These are phyloP conservation scores for Mycena leptocephala DNA, from an alignment of 768 basidiomycete species.

Conservation along the genomic window DNA sequence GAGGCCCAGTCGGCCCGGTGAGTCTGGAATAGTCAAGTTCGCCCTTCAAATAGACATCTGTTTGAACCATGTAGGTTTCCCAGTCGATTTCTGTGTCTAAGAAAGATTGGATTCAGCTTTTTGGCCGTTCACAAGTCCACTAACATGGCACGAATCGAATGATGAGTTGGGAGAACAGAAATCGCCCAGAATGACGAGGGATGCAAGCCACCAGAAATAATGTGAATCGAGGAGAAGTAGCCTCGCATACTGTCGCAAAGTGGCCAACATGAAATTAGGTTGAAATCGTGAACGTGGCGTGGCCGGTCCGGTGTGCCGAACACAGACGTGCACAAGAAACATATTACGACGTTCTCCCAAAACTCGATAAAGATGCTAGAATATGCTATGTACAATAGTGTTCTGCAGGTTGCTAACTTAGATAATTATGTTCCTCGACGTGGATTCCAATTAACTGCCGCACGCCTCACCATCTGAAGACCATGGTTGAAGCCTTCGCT, in stretches of 20 bases:
- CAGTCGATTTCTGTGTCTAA: constrained; percentile 99
- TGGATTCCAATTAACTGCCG: neutral
- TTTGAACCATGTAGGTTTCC: constrained; percentile 95
- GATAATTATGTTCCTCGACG: neutral
- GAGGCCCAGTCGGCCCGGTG: constrained; percentile 91
- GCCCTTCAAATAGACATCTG: constrained; percentile 83
- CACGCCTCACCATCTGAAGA: constrained; percentile 60
- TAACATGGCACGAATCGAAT: constrained; percentile 89
- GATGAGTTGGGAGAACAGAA: constrained; percentile 83
- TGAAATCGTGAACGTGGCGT: neutral
- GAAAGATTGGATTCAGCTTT: constrained; percentile 28
- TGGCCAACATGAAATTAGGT: neutral
- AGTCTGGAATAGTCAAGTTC: constrained; percentile 89
- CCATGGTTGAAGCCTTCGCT: constrained; percentile 64
- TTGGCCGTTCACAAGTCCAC: constrained; percentile 45
- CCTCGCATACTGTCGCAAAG: constrained; percentile 37
- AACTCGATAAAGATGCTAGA: too few species aligned
- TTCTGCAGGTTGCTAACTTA: too few species aligned
- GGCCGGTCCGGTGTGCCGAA: neutral
- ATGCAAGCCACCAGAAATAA: constrained; percentile 81
- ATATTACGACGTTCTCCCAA: too few species aligned
- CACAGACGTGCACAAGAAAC: too few species aligned
- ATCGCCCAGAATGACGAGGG: constrained; percentile 82
- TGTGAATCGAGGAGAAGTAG: constrained; percentile 59
- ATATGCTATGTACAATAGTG: too few species aligned